Evolutionary conservation across 441 rosid genomes (phyloP), one percentile per base, ranked within the genome.

Genomic region (Adansonia madagascariensis): DNA sequence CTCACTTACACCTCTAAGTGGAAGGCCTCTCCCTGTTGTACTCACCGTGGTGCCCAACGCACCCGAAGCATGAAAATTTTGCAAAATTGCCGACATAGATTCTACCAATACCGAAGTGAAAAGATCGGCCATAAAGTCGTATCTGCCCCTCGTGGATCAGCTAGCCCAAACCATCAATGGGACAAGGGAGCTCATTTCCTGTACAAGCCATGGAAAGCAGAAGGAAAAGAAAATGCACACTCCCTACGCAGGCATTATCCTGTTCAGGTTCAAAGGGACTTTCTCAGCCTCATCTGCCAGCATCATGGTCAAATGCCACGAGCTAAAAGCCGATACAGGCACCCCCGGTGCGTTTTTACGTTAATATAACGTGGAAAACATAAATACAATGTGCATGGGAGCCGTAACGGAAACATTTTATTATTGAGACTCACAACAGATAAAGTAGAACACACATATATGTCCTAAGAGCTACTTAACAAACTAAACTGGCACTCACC

Each of bases 181-280:
- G 47, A 44, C 6, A 44, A 44, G 47, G 47, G 47, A 44, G 47
- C 47, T 44, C 47, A 44, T 44, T 44, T 44, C 47, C 47, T 44
- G 47, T 8, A 44, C 47, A 44, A 44, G 47, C 9, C 9, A 8
- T 27, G 31, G 31, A 27, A 27, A 44, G 9, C 47, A 44, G 31
- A 44, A 44, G 47, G 47, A 44, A 44, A 44, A 44, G 47, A 44
- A 15, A 85, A 80, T 56, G 96, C 98, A 95, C 97, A 75, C 98
- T 95, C 98, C 99, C 98, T 93, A 88, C 97, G 98, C 99, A 92
- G 94, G 98, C 83, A 94, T 95, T 94, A 92, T 83, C 99, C 97
- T 91, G 99, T 88, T 95, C 98, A 95, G 98, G 99, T 94, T 92
- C 99, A 82, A 94, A 95, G 98, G 99, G 97, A 92, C 98, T 94